A percentile compares a stretch with the other conserved stretches of the same genome.
phyloP scores from a whole-genome alignment of 169 alveolate species.

The Ichthyophthirius multifiliis region DNA sequence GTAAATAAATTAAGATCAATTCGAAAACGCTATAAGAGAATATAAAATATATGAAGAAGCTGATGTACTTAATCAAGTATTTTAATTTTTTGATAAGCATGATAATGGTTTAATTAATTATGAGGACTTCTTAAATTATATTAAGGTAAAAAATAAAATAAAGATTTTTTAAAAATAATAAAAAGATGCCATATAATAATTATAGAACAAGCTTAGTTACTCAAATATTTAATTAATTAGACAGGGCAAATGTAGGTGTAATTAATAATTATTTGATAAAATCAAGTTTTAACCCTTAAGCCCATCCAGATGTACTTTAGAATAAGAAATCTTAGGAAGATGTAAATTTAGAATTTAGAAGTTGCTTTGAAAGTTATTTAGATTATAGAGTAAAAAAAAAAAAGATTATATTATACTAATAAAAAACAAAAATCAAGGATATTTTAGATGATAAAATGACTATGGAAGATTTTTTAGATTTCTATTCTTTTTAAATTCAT shows the following conservation, averaged over 20 bases:
- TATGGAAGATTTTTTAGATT: background rate
- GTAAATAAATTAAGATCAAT: background rate
- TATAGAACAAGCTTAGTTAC: background rate
- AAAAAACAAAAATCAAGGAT: background rate
- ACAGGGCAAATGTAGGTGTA: background rate
- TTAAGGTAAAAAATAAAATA: background rate
- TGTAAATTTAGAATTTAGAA: background rate
- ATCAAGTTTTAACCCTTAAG: background rate
- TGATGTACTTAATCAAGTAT: background rate
- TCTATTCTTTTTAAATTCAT: background rate
- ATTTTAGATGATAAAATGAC: conserved; percentile 6
- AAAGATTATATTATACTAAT: background rate
- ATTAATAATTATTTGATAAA: background rate
- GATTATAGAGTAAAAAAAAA: background rate
- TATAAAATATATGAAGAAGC: conserved; percentile 1
- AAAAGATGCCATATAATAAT: background rate
- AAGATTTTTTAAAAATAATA: background rate
- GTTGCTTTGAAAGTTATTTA: background rate
- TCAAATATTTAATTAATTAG: background rate
- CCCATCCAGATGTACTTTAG: background rate
- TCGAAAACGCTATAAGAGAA: background rate
- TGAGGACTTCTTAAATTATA: background rate
- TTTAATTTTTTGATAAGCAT: background rate
- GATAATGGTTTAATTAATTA: background rate
- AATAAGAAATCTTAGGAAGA: background rate